A percentile compares a stretch with the other conserved stretches of the same genome.
Evolutionary conservation across 441 rosid genomes (phyloP).

Genomic region (Kokia cookei): DNA sequence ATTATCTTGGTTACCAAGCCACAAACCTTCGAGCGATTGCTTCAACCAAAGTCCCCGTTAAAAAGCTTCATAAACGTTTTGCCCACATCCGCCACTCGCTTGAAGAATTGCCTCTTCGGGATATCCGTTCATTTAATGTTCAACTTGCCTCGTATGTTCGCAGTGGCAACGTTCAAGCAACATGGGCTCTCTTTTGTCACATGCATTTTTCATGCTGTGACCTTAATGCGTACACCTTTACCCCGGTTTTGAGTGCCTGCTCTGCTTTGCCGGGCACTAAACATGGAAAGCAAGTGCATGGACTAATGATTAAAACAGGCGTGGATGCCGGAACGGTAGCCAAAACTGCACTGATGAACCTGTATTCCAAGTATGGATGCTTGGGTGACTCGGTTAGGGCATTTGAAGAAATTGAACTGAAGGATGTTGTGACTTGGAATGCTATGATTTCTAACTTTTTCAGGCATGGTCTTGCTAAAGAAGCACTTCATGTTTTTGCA

Average conservation of each 20-base stretch:
- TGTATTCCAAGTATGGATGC: conserved; percentile 55
- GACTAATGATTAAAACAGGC: conserved; percentile 59
- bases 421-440: conserved; percentile 71
- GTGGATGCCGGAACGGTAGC: conserved; percentile 43
- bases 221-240: conserved; percentile 55
- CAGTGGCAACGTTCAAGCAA: conserved; percentile 26
- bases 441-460: conserved; percentile 64
- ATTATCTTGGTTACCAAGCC: conserved; percentile 1
- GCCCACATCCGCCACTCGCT: conserved; percentile 23
- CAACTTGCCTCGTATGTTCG: conserved; percentile 45
- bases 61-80: neutral
- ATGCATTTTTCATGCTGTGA: conserved; percentile 27
- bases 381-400: conserved; percentile 42
- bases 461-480: conserved; percentile 38
- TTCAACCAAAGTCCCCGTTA: neutral
- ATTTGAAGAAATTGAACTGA: conserved; percentile 44
- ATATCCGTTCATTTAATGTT: conserved; percentile 38
- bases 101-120: conserved; percentile 44
- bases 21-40: neutral
- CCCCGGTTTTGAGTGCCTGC: conserved; percentile 66
- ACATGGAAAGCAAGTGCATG: conserved; percentile 66
- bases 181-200: conserved; percentile 47
- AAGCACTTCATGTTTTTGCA: conserved; percentile 48
- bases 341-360: conserved; percentile 61
- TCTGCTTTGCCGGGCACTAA: conserved; percentile 33